Base-by-base conservation (phyloP, 1,284 basidiomycete species). In the Irpex sp. region DNA sequence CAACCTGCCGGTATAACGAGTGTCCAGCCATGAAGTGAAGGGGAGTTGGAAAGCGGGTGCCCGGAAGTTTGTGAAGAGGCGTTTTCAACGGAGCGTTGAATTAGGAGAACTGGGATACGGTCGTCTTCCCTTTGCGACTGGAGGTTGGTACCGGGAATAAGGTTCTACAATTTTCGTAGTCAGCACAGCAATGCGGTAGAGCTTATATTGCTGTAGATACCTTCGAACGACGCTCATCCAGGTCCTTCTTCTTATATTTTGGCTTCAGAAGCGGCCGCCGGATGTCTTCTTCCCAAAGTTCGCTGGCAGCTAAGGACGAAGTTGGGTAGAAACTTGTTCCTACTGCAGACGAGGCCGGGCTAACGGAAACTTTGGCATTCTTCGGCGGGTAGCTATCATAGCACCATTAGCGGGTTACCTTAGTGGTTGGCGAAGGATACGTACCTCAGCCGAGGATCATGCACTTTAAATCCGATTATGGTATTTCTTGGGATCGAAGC, bases 1-100 rank as follows among this genome's bases (percentile, higher is more conserved):
- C 94, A 98, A 8, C 92, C 92, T 1, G 84, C 79, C 1, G 95
- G 94, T 36, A 96, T 73, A 28, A 96, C 77, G 5, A 98, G 75
- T 1, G 87, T 93, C 88, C 90, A 96, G 39, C 94, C 93, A 67
- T 94, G 86, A 37, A 93, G 77, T 0, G 80, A 75, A 64, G 74
- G 66, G 33, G 66, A 64, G 3, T 62, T 61, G 10, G 68, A 53
- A 1, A 66, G 58, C 5, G 68, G 23, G 9, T 73, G 69, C 33
- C 66, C 64, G 58, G 72, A 62, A 12, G 70, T 66, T 6, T 71
- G 51, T 19, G 74, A 67, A 16, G 52, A 28, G 52, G 9, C 18
- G 14, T 54, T 54, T 64, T 84, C 82, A n/a, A 91, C 69, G 1
- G 90, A 88, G n/a, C 84, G 83, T 72, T 94, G 91, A 9, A 96